Evolutionary conservation across 139 green algal species (phyloP), one percentile per base, ranked within the genome.

Genomic region (Coelastrella sp.): DNA sequence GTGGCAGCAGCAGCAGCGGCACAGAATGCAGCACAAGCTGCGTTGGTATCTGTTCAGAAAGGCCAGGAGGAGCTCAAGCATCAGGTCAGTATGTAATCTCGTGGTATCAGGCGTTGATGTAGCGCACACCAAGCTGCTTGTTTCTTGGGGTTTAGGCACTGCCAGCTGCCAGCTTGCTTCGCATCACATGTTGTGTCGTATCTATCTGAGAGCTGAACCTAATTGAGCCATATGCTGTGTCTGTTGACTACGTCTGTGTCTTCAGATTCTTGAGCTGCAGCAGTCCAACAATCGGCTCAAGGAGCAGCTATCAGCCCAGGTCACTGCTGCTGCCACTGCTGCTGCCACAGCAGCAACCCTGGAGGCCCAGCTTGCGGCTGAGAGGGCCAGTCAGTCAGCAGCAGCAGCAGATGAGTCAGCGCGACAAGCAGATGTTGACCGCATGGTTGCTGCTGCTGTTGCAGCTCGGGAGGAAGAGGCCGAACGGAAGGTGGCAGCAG

Each of bases 361-460:
- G 48, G 84, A 91, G 68, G 85, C 88, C 6, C 32, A 82, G 79
- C 64, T 90, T n/a, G 71, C 80, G 51, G 76, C 79, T 25, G 89
- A 89, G 84, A 67, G 86, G 0, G 80, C 86, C 3, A 60, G 50
- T 0, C 83, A 84, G 60, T 68, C 75, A 17, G 86, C 86, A 32
- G n/a, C 76, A 25, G 35, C 63, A 19, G 66, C 17, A 13, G 84
- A 89, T 37, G 86, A 89, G 11, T 66, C 64, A 25, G 79, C 86
- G 1, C 76, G 89, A 11, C 41, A 67, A 2, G 67, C 53, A 0
- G 89, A 92, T 75, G 79, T 92, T 34, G 85, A 90, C 8, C 85
- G 89, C 2, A 64, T 89, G 50, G 81, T 92, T 48, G 80, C 76
- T 17, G 89, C 89, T 48, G 89, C 89, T 7, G 86, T 92, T 63